These are phyloP conservation scores for Phialophora macrospora DNA, from an alignment of 2,329 filamentous ascomycete genomes.

Conservation along the genomic window DNA sequence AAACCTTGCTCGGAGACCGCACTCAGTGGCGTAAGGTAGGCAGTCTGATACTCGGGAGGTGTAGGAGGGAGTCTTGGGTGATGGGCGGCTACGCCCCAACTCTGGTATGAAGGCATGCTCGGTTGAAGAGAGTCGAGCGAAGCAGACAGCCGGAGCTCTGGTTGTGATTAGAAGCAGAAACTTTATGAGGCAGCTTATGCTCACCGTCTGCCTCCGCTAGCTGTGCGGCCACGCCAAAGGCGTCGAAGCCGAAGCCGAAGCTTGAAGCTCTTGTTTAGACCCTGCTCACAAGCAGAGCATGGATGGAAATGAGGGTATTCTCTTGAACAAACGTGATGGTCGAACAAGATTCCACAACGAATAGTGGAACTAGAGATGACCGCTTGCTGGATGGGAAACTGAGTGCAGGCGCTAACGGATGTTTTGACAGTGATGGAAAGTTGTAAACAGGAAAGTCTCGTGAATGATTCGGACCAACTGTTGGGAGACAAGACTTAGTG, in stretches of 20 bases:
- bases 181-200: slow-evolving; percentile 6
- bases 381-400: not conserved
- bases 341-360: slow-evolving; percentile 2
- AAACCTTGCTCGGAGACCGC: slow-evolving; percentile 36
- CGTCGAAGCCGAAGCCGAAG: slow-evolving; percentile 36
- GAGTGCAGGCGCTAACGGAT: not conserved
- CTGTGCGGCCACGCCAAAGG: slow-evolving; percentile 33
- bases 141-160: slow-evolving; percentile 35
- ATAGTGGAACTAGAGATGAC: not conserved
- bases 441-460: slow-evolving; percentile 16
- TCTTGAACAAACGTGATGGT: slow-evolving; percentile 8
- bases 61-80: slow-evolving; percentile 38
- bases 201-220: slow-evolving; percentile 34
- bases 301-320: slow-evolving; percentile 15
- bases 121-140: slow-evolving; percentile 22
- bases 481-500: slow-evolving; percentile 55
- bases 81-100: slow-evolving; percentile 37
- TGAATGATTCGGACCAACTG: slow-evolving; percentile 8
- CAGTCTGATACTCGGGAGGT: slow-evolving; percentile 39
- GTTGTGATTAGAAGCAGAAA: slow-evolving; percentile 5
- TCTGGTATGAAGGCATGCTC: slow-evolving; percentile 39
- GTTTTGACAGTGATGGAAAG: slow-evolving; percentile 11
- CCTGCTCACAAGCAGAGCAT: slow-evolving; percentile 30
- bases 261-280: slow-evolving; percentile 24
- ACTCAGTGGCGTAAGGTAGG: slow-evolving; percentile 38